Conservation (phyloP, 306 rosid genomes). For the Dryas alaskensis region DNA sequence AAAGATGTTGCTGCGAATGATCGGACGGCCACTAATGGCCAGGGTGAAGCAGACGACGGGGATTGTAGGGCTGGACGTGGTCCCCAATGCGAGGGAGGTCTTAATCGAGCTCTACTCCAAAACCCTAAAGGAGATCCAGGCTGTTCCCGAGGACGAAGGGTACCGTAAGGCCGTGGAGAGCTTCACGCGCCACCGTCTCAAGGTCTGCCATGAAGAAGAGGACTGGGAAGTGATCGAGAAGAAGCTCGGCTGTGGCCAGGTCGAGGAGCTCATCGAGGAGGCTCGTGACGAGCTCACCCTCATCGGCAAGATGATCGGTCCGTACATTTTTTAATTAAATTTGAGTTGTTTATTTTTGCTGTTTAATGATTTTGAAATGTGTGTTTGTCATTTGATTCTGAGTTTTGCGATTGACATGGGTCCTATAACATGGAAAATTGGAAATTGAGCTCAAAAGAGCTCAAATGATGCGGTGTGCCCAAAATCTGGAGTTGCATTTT, state of each 20-base stretch:
- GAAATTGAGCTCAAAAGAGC: not conserved
- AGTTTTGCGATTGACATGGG: not conserved
- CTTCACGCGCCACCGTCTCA: constrained; percentile 69
- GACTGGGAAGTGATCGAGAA: constrained; percentile 84
- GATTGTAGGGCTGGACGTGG: constrained; percentile 80
- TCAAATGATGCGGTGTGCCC: not conserved
- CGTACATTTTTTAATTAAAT: not conserved
- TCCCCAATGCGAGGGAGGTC: constrained; percentile 80
- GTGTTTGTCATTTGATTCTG: not conserved
- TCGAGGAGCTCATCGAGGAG: constrained; percentile 95
- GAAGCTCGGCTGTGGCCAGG: constrained; percentile 80
- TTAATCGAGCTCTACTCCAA: constrained; percentile 65
- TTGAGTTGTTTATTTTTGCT: not conserved
- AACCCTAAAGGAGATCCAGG: constrained; percentile 81
- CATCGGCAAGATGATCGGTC: constrained; percentile 71
- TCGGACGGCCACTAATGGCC: constrained; percentile 86
- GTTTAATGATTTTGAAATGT: not conserved
- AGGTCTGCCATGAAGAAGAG: constrained; percentile 68
- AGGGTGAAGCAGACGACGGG: constrained; percentile 85
- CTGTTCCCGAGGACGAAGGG: constrained; percentile 84
- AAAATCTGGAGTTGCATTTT: not conserved
- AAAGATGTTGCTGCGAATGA: constrained; percentile 69
- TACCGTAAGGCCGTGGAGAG: constrained; percentile 91
- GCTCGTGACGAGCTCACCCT: constrained; percentile 87
- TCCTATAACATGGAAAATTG: not conserved